A percentile compares a stretch with the other conserved stretches of the same genome.
These are phyloP conservation scores for Solanum okadae DNA, from an alignment of 257 asterid genomes.

Conservation along the genomic window DNA sequence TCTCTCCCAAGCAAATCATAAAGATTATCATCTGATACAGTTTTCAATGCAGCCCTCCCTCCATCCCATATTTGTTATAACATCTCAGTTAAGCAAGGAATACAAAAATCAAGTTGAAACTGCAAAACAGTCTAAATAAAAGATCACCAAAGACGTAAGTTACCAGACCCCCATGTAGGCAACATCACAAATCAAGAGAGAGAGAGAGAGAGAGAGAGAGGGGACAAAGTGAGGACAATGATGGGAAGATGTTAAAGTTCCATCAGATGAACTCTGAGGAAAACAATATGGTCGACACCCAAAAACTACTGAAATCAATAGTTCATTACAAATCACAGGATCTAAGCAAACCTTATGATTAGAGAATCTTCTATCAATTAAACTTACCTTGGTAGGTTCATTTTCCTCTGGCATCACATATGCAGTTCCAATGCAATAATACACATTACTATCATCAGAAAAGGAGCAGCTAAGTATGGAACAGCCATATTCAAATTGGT, in stretches of 20 bases:
- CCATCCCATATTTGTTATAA: neutral
- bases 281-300: neutral
- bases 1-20: neutral
- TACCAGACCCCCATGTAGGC: neutral
- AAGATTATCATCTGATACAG: neutral
- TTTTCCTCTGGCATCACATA: slow-evolving; percentile 94
- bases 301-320: neutral
- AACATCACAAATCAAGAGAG: neutral
- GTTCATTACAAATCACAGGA: neutral
- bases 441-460: slow-evolving; percentile 77
- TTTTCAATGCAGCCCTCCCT: neutral
- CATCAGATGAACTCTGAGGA: neutral
- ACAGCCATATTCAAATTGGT: slow-evolving; percentile 83
- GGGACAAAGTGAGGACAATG: neutral
- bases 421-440: slow-evolving; percentile 95
- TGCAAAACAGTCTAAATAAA: neutral
- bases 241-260: neutral
- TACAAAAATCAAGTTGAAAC: neutral
- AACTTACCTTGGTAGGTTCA: slow-evolving; percentile 80
- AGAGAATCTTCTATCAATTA: neutral
- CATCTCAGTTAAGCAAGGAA: neutral
- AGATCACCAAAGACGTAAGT: neutral
- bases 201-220: neutral
- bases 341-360: neutral
- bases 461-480: slow-evolving; percentile 95